Conservation (phyloP, 2,329 filamentous ascomycete species). For the Herpomyces periplanetae region DNA sequence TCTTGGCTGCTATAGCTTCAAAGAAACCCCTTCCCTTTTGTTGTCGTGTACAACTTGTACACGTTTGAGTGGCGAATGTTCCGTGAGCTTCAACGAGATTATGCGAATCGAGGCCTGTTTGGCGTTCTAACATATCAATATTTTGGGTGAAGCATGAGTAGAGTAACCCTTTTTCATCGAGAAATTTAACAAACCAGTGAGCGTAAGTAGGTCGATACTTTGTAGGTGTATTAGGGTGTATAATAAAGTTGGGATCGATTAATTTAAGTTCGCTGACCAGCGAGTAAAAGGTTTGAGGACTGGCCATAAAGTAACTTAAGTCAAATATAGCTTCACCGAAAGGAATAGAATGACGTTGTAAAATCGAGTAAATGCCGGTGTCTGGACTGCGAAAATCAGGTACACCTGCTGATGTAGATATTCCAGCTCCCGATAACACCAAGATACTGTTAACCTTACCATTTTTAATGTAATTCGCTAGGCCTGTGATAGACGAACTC, state of each 20-base stretch:
- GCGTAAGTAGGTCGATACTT: constrained; percentile 57
- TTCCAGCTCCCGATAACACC: constrained; percentile 10
- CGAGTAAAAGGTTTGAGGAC: constrained; percentile 64
- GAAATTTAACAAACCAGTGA: constrained; percentile 50
- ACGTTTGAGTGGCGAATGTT: constrained; percentile 61
- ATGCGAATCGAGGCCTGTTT: constrained; percentile 39
- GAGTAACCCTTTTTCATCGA: constrained; percentile 36
- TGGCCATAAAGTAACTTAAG: constrained; percentile 54
- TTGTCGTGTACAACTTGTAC: constrained; percentile 40
- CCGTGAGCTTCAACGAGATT: constrained; percentile 77
- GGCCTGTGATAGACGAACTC: constrained; percentile 24
- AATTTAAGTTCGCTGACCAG: constrained; percentile 36
- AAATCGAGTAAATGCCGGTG: constrained; percentile 71
- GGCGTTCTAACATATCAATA: constrained; percentile 70
- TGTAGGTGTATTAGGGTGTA: too few species aligned
- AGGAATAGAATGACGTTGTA: constrained; percentile 70
- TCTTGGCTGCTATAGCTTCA: constrained; percentile 20
- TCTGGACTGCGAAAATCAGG: constrained; percentile 80
- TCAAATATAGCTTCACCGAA: too few species aligned
- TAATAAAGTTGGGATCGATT: too few species aligned
- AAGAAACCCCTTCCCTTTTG: too few species aligned
- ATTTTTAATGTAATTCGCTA: constrained; percentile 42
- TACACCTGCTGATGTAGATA: constrained; percentile 16
- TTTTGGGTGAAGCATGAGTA: constrained; percentile 83
- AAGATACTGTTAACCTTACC: constrained; percentile 29